phyloP scores from a whole-genome alignment of 1,284 basidiomycete genomes.

The Rhodotorula sp. region DNA sequence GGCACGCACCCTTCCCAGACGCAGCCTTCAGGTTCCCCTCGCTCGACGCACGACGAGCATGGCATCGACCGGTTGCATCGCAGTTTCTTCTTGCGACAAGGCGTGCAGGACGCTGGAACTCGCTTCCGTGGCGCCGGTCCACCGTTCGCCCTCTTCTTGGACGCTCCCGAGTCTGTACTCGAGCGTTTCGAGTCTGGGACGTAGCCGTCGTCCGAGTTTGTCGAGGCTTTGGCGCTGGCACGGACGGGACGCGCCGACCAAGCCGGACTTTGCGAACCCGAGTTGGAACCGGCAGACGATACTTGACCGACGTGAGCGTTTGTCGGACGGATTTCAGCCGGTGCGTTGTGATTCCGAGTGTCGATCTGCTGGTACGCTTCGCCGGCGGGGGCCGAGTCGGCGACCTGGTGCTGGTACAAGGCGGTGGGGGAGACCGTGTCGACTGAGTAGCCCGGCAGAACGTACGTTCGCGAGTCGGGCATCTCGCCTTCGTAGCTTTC shows the following conservation, averaged over 20 bases:
- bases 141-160: neutral
- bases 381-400: neutral
- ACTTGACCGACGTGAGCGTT: neutral
- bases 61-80: constrained; percentile 20
- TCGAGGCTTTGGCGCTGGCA: neutral
- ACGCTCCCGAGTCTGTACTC: neutral
- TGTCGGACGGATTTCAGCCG: neutral
- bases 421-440: constrained; percentile 13
- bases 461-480: neutral
- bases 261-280: neutral
- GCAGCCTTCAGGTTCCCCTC: constrained; percentile 17
- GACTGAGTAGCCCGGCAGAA: neutral
- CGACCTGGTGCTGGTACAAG: constrained; percentile 2
- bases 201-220: neutral
- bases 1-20: constrained; percentile 30
- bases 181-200: neutral
- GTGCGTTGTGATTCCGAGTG: neutral
- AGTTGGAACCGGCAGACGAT: neutral
- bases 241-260: neutral
- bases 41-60: constrained; percentile 23
- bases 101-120: constrained; percentile 12
- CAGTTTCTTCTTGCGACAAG: constrained; percentile 28
- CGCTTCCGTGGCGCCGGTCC: constrained; percentile 14
- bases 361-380: neutral
- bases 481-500: no score